Evolutionary conservation across 495 filamentous ascomycete genomes (phyloP).

Genomic region (Antarctomyces pellizariae): DNA sequence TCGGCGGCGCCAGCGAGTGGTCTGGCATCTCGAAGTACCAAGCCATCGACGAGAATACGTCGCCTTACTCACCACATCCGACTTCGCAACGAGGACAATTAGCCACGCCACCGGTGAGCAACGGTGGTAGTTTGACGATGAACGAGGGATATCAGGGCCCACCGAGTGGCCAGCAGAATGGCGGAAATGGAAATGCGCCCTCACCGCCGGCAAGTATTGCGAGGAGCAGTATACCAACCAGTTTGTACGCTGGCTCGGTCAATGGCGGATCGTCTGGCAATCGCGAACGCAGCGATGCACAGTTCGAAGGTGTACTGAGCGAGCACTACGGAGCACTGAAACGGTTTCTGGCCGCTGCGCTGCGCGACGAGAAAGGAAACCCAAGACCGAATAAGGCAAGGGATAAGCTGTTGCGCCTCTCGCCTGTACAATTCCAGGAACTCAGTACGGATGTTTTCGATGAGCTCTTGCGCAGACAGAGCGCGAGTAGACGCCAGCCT

Average conservation of each 20-base stretch:
- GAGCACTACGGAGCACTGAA: constrained; percentile 68
- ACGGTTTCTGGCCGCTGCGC: constrained; percentile 44
- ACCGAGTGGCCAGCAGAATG: too few species aligned
- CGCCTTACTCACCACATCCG: constrained; percentile 27
- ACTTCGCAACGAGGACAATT: constrained; percentile 39
- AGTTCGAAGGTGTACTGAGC: constrained; percentile 28
- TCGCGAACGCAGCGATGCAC: constrained; percentile 17
- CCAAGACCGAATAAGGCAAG: constrained; percentile 64
- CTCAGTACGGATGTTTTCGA: constrained; percentile 95
- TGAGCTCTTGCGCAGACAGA: constrained; percentile 71
- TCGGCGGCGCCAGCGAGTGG: constrained; percentile 74
- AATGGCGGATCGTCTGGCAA: constrained; percentile 22
- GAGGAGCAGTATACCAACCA: constrained; percentile 49
- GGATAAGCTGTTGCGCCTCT: constrained; percentile 78
- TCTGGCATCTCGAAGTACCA: constrained; percentile 56
- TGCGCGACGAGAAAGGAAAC: constrained; percentile 50
- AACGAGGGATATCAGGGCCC: too few species aligned
- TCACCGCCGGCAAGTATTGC: constrained; percentile 76
- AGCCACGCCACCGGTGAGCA: constrained; percentile 46
- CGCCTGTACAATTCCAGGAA: constrained; percentile 83
- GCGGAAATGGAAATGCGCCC: constrained; percentile 32
- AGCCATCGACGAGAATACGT: constrained; percentile 24
- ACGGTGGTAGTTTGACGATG: too few species aligned
- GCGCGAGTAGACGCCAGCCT: constrained; percentile 24
- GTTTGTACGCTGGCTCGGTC: constrained; percentile 37